phyloP scores from a whole-genome alignment of 2,329 filamentous ascomycete species.

The Gaeumannomyces tritici region DNA sequence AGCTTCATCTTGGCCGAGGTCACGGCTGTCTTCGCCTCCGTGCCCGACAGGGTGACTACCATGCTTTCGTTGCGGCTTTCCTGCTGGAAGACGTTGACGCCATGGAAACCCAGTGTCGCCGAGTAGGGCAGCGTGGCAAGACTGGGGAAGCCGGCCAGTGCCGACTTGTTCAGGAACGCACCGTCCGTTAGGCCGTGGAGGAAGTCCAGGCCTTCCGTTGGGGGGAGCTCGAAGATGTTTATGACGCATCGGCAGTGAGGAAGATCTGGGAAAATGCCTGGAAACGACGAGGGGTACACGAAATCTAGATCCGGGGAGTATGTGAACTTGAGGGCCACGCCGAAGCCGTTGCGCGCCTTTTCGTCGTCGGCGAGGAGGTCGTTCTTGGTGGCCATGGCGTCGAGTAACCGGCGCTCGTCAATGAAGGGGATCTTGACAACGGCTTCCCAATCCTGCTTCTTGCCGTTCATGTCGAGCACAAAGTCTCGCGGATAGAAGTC shows the following conservation, averaged over 20 bases:
- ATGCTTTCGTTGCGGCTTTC: constrained; percentile 96
- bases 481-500: constrained; percentile 98
- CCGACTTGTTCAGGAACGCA: constrained; percentile 69
- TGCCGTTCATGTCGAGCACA: constrained; percentile 97
- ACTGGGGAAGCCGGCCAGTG: constrained; percentile 90
- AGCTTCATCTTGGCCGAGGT: constrained; percentile 70
- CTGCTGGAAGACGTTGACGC: constrained; percentile 89
- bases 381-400: constrained; percentile 81
- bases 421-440: constrained; percentile 99
- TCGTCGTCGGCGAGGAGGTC: constrained; percentile 68
- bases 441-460: constrained; percentile 99
- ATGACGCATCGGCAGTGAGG: constrained; percentile 82
- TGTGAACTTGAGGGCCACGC: constrained; percentile 86
- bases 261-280: constrained; percentile 85
- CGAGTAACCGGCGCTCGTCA: constrained; percentile 75
- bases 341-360: constrained; percentile 77
- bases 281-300: constrained; percentile 76
- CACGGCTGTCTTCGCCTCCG: constrained; percentile 60
- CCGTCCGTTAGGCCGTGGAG: constrained; percentile 77
- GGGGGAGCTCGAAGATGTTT: constrained; percentile 92
- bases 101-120: constrained; percentile 74
- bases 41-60: constrained; percentile 73
- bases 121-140: constrained; percentile 78
- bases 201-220: constrained; percentile 80
- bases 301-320: constrained; percentile 71